A percentile compares a stretch with the other conserved stretches of the same genome.
These are phyloP conservation scores for Geotrichum australiense DNA, from an alignment of 1,139 yeast genomes.

Conservation along the genomic window DNA sequence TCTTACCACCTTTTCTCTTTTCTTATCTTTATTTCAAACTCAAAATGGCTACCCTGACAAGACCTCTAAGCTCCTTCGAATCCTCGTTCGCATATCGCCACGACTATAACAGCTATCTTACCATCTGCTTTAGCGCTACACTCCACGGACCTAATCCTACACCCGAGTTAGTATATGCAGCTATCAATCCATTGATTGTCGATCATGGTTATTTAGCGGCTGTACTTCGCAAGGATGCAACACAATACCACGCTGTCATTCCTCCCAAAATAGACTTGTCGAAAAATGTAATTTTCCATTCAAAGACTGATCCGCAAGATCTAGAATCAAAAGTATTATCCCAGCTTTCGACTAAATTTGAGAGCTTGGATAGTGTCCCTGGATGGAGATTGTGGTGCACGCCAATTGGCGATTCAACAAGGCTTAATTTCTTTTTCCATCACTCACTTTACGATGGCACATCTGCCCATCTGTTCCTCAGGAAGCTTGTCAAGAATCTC, in stretches of 20 bases:
- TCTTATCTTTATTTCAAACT: no score
- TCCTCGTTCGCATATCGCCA: slow-evolving; percentile 12
- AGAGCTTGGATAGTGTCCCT: slow-evolving; percentile 2
- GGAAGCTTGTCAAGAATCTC: slow-evolving; percentile 1
- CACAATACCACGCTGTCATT: slow-evolving; percentile 1
- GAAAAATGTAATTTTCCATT: slow-evolving; percentile 1
- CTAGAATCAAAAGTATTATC: neutral
- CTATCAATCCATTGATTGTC: slow-evolving; percentile 4
- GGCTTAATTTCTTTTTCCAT: slow-evolving; percentile 11
- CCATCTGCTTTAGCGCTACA: slow-evolving; percentile 8
- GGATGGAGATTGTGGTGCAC: slow-evolving; percentile 15
- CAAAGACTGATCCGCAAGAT: neutral
- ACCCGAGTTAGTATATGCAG: slow-evolving; percentile 3
- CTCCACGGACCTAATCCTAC: neutral
- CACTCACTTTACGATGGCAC: slow-evolving; percentile 14
- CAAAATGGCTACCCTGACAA: neutral
- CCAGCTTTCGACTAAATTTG: slow-evolving; percentile 7
- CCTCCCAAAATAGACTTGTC: slow-evolving; percentile 5
- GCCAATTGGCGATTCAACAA: neutral
- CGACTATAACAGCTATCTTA: slow-evolving; percentile 9
- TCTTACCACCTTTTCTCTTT: no score
- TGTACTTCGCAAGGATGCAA: neutral
- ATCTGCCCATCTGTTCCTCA: slow-evolving; percentile 5
- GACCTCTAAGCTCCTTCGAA: slow-evolving; percentile 1
- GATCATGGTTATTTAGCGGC: slow-evolving; percentile 5